Evolutionary conservation across 2,329 filamentous ascomycete species (phyloP).

Genomic region (Venturia oleaginea): DNA sequence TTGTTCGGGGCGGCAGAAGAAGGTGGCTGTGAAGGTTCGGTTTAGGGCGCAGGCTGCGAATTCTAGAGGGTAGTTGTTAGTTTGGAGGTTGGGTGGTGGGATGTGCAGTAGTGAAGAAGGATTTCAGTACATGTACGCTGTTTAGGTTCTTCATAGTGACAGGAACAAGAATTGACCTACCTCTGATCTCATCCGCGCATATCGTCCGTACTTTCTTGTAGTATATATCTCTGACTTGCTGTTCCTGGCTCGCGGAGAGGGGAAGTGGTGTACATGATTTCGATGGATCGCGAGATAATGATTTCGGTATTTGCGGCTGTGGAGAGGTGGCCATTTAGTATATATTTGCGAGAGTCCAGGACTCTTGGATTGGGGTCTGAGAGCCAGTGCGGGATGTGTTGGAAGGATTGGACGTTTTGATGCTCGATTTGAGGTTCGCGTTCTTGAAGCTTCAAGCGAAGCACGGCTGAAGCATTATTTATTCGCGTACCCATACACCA

Average conservation of each 20-base stretch:
- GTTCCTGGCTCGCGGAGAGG: constrained; percentile 71
- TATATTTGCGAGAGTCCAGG: not conserved
- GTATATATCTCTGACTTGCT: constrained; percentile 72
- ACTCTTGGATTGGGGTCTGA: not conserved
- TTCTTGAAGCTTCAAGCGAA: not conserved
- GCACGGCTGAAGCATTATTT: not conserved
- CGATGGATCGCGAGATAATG: not conserved
- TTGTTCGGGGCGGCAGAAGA: constrained; percentile 71
- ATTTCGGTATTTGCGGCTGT: not conserved
- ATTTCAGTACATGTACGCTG: not conserved
- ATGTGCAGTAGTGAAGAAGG: not conserved
- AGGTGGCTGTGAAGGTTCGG: constrained; percentile 80
- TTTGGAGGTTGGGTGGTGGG: not conserved
- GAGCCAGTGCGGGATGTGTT: not conserved
- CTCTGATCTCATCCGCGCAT: constrained; percentile 53
- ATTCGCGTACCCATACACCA: not conserved
- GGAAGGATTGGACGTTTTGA: not conserved
- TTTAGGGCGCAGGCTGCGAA: constrained; percentile 85
- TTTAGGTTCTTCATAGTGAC: not conserved
- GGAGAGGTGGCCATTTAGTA: not conserved
- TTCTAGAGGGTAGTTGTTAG: constrained; percentile 40
- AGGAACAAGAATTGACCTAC: constrained; percentile 22
- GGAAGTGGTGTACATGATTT: constrained; percentile 64
- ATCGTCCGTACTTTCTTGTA: constrained; percentile 67
- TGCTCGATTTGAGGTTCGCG: not conserved